These are phyloP conservation scores for Bertia moriformis DNA, from an alignment of 2,329 filamentous ascomycete species.

Conservation along the genomic window DNA sequence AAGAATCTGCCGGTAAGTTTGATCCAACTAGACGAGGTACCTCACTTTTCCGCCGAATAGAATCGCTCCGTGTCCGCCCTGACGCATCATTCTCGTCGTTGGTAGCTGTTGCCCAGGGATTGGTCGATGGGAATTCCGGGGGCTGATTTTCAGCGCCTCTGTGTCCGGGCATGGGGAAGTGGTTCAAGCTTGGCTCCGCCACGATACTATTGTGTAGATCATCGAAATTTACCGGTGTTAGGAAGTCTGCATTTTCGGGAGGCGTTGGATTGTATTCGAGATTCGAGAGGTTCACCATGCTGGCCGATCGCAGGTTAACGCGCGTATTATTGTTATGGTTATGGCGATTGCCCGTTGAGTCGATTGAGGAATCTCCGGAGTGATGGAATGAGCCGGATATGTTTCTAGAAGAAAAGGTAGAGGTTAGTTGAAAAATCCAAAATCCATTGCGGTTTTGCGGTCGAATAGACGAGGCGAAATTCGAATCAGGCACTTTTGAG, in stretches of 20 bases:
- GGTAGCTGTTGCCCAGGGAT: background rate
- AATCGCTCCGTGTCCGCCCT: background rate
- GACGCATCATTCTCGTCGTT: background rate
- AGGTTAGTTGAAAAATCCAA: too few relatives aligned
- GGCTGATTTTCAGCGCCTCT: background rate
- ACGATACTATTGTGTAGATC: conserved; percentile 1
- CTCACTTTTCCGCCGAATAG: background rate
- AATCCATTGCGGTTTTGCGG: too few relatives aligned
- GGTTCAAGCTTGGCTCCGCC: conserved; percentile 1
- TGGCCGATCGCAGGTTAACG: background rate
- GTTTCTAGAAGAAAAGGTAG: background rate
- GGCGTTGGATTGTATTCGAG: background rate
- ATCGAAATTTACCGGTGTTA: background rate
- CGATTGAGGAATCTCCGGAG: background rate
- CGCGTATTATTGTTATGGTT: background rate
- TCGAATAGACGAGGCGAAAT: background rate
- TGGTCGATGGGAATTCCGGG: background rate
- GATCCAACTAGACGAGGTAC: background rate
- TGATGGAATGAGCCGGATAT: background rate
- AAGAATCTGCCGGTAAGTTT: background rate
- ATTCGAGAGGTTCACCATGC: background rate
- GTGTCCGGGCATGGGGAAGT: background rate
- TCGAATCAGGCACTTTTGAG: too few relatives aligned
- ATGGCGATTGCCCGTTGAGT: background rate
- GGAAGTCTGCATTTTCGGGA: background rate